Base-by-base conservation (phyloP, 495 filamentous ascomycete species). In the Articulospora tetracladia region DNA sequence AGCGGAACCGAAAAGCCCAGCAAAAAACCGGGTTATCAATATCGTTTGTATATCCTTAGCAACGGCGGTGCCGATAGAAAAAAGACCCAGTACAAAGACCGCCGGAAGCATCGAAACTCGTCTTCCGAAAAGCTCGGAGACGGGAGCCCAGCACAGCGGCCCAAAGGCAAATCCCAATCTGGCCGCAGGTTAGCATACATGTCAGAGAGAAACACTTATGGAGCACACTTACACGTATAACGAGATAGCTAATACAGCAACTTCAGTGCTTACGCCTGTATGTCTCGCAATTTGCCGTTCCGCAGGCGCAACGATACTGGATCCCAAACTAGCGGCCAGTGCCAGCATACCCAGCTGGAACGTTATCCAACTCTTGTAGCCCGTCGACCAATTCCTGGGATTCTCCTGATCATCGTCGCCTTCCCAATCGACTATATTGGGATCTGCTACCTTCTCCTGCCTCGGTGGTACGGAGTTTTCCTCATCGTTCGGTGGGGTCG, bases 281-380 rank as follows among this genome's bases (percentile, higher is more conserved):
- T 78, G 72, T 30, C 65, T 28, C 3, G 74, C 66, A 25, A 82
- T 77, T 8, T 63, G 66, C 8, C 64, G 27, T 27, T 76, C 72
- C n/a, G 76, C 79, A 1, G 80, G 75, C 0, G 78, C 71, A 24
- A 75, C 79, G 28, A 83, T 79, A 54, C 73, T 77, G 22, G 74
- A 77, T 15, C 75, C 79, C 34, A 81, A 66, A 66, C 74, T 77
- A 15, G 74, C 78, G 3, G 70, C 69, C n/a, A 82, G 63, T 19
- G 80, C 77, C 15, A 81, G 69, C 73, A 82, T 74, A 3, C 74
- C 72, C 58, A 83, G 58, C 47, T 78, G 77, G 34, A 79, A 74
- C 2, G 79, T 80, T 24, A 81, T 68, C 72, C 74, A 80, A 55
- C 65, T 71, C 64, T 79, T 82, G 59, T 79, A 79, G 8, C 10